Base-by-base conservation (phyloP, 2,329 filamentous ascomycete genomes). In the Clathrospora elynae region DNA sequence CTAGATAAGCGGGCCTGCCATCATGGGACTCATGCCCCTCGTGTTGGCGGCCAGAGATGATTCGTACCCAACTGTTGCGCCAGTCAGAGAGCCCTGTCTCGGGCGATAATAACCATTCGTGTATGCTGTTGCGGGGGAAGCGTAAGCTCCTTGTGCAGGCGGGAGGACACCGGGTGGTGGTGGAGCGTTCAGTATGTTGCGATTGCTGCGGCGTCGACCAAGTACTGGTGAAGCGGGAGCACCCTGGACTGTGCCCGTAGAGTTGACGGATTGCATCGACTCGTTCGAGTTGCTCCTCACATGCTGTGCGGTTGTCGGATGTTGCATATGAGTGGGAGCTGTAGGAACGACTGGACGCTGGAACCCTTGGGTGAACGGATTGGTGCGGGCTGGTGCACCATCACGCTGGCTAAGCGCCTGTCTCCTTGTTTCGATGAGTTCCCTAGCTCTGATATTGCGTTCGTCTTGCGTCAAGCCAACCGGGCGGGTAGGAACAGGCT, bases 341-440 rank as follows among this genome's bases (percentile, higher is more conserved):
- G 51, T 43, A 17, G 61, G 34, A 29, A 60, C 59, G 48, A 49
- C 62, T 17, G 56, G 54, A 14, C 64, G 59, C 35, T 67, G 58
- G 34, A 62, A 62, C 3, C 59, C 60, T 28, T 58, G 53, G 6
- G 64, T 55, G 35, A 71, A 71, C 1, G 68, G 68, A 36, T 71
- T 71, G 31, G 63, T 70, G 12, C 63, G 61, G 11, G 59, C 49
- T 22, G 58, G 51, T n/a, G 64, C 59, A 26, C 45, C 55, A 10
- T 41, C 53, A 9, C 60, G 57, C 22, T 63, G 62, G 12, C 54
- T 59, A 16, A 71, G 58, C 26, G 59, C 64, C 18, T 61, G 61
- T 35, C 61, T 59, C 22, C 68, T 62, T 16, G 51, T 68, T 34
- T 66, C 67, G 28, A 71, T 60, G 12, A 71, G 64, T 46, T 71